Base-by-base conservation (phyloP, 306 rosid species). In the Cicer yamashitae region DNA sequence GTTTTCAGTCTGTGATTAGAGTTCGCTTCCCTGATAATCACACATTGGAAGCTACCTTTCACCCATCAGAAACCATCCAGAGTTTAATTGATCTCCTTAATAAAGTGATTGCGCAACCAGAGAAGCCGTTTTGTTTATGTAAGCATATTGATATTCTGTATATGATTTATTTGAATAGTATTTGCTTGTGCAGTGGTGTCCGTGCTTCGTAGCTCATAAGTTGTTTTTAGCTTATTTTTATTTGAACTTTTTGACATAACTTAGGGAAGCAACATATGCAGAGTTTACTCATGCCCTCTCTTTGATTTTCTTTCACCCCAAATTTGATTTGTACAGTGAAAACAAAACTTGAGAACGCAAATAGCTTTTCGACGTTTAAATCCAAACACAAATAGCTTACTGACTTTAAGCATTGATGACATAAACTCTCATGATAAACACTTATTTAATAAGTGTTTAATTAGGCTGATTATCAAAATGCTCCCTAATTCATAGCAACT, bases 11-110 rank as follows among this genome's bases (percentile, higher is more conserved):
- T 37, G 86, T 87, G n/a, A 82, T 96, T 51, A 88, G 99, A 86
- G 86, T 90, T 75, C 88, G 98, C 30, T 92, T 96, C 84, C 98
- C 98, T 9, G 99, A 96, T 81, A 89, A 92, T 79, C 88, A 83
- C 83, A 96, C 99, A 37, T 85, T 92, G 50, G 99, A 94, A 91
- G 93, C 82, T 64, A 82, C 83, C 17, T 96, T 96, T 80, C 96
- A 89, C 78, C 87, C 98, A 62, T 88, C 97, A 2, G 99, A 96
- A 75, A 90, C 88, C 61, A 45, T 96, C 77, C 92, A 88, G 79
- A 88, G 82, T 82, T 84, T 96, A 82, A 70, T 85, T 78, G 91
- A 92, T 83, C 89, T 96, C 59, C 91, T 96, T 10, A 22, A 22
- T 25, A 88, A 89, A 89, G 96, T 92, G 78, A 87, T 90, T 85